Conservation (phyloP, 768 basidiomycete genomes). For the Ramaria sp. region DNA sequence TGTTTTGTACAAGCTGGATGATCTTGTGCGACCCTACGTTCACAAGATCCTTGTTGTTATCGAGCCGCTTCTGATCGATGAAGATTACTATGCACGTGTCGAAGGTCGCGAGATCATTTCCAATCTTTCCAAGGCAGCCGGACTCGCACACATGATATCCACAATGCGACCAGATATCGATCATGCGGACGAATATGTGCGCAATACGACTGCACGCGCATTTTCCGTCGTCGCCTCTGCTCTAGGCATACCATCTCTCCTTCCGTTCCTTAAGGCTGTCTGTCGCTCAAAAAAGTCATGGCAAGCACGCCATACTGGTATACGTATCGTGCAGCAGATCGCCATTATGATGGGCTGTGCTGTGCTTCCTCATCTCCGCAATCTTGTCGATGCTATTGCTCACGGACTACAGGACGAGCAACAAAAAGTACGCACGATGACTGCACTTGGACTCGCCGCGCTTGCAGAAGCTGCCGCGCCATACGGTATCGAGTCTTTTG, state of each 20-base stretch:
- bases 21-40: constrained; percentile 96
- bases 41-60: constrained; percentile 99
- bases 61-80: constrained; percentile 96
- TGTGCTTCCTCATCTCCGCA: constrained; percentile 91
- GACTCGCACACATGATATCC: constrained; percentile 99
- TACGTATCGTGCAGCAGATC: constrained; percentile 98
- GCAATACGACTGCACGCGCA: constrained; percentile 97
- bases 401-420: constrained; percentile 90
- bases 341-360: constrained; percentile 99
- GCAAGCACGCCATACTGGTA: constrained; percentile 99
- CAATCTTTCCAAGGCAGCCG: constrained; percentile 96
- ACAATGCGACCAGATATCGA: constrained; percentile 99
- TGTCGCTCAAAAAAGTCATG: constrained; percentile 99
- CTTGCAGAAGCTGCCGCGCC: constrained; percentile 96
- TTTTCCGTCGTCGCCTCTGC: constrained; percentile 99
- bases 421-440: constrained; percentile 95
- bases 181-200: constrained; percentile 97
- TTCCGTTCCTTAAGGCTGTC: constrained; percentile 97
- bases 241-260: constrained; percentile 91
- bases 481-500: constrained; percentile 99
- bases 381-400: constrained; percentile 92
- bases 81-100: constrained; percentile 92
- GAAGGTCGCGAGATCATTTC: constrained; percentile 99
- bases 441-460: constrained; percentile 82
- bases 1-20: constrained; percentile 96